These are phyloP conservation scores for Corinectria fuckeliana DNA, from an alignment of 2,329 filamentous ascomycete genomes.

Conservation along the genomic window DNA sequence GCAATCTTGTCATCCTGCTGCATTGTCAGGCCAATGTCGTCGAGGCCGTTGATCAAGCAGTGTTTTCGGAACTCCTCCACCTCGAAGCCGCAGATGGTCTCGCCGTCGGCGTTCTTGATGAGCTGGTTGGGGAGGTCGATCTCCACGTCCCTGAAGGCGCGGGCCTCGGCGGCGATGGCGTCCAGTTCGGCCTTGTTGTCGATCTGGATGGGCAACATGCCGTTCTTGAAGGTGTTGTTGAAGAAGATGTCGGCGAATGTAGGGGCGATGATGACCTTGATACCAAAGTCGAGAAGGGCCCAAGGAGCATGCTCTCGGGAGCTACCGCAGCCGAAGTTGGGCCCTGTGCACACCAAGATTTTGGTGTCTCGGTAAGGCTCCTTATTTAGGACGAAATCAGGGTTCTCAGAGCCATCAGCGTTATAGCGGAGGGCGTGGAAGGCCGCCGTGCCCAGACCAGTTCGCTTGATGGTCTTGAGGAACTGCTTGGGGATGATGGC, in stretches of 20 bases:
- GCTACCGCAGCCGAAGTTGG: conserved; percentile 94
- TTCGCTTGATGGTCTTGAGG: conserved; percentile 98
- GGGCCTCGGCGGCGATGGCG: conserved; percentile 77
- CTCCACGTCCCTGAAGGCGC: conserved; percentile 82
- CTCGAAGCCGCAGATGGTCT: conserved; percentile 78
- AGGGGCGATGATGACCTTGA: conserved; percentile 90
- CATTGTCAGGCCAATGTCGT: conserved; percentile 95
- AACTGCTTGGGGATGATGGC: conserved; percentile 99
- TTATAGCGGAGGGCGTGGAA: conserved; percentile 87
- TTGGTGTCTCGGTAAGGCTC: conserved; percentile 84
- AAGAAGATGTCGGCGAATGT: conserved; percentile 84
- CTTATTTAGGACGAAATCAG: conserved; percentile 87
- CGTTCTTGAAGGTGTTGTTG: conserved; percentile 99
- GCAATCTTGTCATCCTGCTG: conserved; percentile 89
- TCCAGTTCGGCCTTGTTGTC: conserved; percentile 70
- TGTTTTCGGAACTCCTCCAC: conserved; percentile 95
- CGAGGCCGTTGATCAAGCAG: conserved; percentile 89
- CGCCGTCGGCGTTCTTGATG: conserved; percentile 78
- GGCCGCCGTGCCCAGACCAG: conserved; percentile 84
- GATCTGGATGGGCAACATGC: conserved; percentile 90
- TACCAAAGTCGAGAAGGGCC: conserved; percentile 96
- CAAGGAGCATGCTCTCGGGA: conserved; percentile 96
- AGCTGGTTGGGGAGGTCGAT: conserved; percentile 86
- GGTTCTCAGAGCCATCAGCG: conserved; percentile 74
- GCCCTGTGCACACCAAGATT: conserved; percentile 89